Evolutionary conservation across 2,329 filamentous ascomycete genomes (phyloP), one percentile per base, ranked within the genome.

Genomic region (Scedosporium aurantiacum): DNA sequence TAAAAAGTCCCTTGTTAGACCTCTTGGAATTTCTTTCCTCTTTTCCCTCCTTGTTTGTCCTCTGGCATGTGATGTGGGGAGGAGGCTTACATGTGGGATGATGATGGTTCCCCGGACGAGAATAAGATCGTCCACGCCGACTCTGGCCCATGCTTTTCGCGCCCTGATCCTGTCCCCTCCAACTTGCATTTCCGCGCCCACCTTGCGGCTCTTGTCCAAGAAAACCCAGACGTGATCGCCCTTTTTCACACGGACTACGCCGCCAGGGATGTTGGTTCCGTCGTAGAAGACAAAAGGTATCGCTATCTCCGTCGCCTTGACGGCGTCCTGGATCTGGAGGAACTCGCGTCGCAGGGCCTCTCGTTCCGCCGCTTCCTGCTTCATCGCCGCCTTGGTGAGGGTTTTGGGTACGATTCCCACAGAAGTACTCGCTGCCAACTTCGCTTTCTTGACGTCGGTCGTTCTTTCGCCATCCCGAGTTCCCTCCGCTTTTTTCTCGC

Each of bases 251-350:
- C 87, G 86, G 57, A 93, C 92, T 14, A 82, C 82, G 1, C 93
- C 92, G 16, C 91, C 91, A 0, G 92, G 89, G 10, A 89, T 88
- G 71, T 95, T 93, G 23, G 90, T 90, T 16, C 94, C 94, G 67
- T 97, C 93, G 75, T 97, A 97, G 71, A 97, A 97, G 3, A 97
- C 90, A 72, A 97, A 99, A 0, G 94, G 94, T 37, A 99, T 87
- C 16, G 89, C 81, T 61, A 99, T 89, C 69, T 97, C 92, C 7
- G 91, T 92, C 21, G 85, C 84, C 75, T 95, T 96, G 66, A 97
- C 89, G 0, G 86, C 84, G 64, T 95, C 90, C 71, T 97, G 94
- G 63, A 93, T 82, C 8, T 78, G 78, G 55, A 96, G 72, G 68
- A 96, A 99, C 69, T 97, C 93, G 25, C 86, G 85, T 45, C 91